Percentiles rank a stretch among this genome's conserved stretches.
These are phyloP conservation scores for Boletus rufocinnamomeus DNA, from an alignment of 768 basidiomycete species.

Conservation along the genomic window DNA sequence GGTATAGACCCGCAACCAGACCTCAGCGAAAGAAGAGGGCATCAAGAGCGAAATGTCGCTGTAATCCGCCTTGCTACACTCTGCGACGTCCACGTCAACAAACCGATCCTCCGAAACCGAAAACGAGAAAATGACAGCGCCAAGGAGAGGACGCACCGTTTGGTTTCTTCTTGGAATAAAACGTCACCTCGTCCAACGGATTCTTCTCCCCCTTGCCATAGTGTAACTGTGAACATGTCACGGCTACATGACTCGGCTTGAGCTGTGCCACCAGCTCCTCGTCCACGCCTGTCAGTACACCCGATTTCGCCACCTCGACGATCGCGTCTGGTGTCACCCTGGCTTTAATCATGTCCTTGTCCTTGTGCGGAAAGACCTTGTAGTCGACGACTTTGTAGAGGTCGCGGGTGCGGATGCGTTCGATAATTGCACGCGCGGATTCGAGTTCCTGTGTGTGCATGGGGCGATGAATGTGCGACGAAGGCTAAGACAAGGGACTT, in stretches of 20 bases:
- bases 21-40: slow-evolving; percentile 67
- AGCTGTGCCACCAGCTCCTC: slow-evolving; percentile 39
- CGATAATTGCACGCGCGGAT: slow-evolving; percentile 58
- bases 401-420: slow-evolving; percentile 61
- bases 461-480: too few species aligned
- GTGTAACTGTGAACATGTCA: slow-evolving; percentile 67
- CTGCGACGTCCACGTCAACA: slow-evolving; percentile 34
- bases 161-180: slow-evolving; percentile 68
- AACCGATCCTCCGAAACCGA: not conserved
- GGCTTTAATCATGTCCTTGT: slow-evolving; percentile 27
- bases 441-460: slow-evolving; percentile 52
- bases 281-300: slow-evolving; percentile 27
- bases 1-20: slow-evolving; percentile 69
- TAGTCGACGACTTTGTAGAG: slow-evolving; percentile 73
- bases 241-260: slow-evolving; percentile 54
- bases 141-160: slow-evolving; percentile 43
- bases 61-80: slow-evolving; percentile 42
- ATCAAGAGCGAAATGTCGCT: slow-evolving; percentile 68
- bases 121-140: not conserved
- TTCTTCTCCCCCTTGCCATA: slow-evolving; percentile 74
- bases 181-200: slow-evolving; percentile 68
- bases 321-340: slow-evolving; percentile 44
- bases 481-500: not conserved
- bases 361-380: slow-evolving; percentile 46
- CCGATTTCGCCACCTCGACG: slow-evolving; percentile 42